Evolutionary conservation across 768 basidiomycete genomes (phyloP).

Genomic region (Ramaria rubella): DNA sequence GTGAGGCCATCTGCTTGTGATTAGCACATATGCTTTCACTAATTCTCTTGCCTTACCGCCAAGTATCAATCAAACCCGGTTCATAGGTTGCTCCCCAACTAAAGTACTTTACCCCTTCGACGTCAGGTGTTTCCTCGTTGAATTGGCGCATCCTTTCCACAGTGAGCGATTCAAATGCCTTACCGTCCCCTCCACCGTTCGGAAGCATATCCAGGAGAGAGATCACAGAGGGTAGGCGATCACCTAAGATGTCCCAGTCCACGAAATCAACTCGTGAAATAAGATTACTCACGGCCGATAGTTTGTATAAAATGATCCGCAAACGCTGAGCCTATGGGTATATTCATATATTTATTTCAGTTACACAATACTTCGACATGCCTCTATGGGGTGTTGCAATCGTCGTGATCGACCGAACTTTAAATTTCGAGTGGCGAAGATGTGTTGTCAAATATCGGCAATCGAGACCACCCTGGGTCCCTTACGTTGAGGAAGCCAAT

Average conservation of each 20-base stretch:
- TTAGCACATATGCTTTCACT: background rate
- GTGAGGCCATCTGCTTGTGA: slow-evolving; percentile 50
- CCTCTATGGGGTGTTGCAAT: slow-evolving; percentile 87
- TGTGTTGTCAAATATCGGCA: slow-evolving; percentile 85
- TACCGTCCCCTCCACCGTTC: slow-evolving; percentile 91
- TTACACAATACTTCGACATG: background rate
- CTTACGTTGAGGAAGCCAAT: background rate
- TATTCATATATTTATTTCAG: background rate
- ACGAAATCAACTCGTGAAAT: slow-evolving; percentile 1
- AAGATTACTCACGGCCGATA: slow-evolving; percentile 37
- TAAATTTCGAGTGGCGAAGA: slow-evolving; percentile 69
- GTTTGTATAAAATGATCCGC: slow-evolving; percentile 83
- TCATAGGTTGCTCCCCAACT: slow-evolving; percentile 93
- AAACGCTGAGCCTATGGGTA: slow-evolving; percentile 67
- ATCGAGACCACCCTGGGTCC: slow-evolving; percentile 83
- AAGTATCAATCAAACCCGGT: slow-evolving; percentile 87
- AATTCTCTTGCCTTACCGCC: slow-evolving; percentile 41
- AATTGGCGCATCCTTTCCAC: slow-evolving; percentile 80
- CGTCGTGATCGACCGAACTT: slow-evolving; percentile 82
- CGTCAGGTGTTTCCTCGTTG: slow-evolving; percentile 80
- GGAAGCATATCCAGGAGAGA: slow-evolving; percentile 68
- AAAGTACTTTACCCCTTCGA: slow-evolving; percentile 76
- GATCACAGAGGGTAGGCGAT: slow-evolving; percentile 33
- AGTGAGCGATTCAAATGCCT: slow-evolving; percentile 86
- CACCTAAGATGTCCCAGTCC: slow-evolving; percentile 28